phyloP scores from a whole-genome alignment of 164 flowering plant genomes.

The Stephania cephalantha region DNA sequence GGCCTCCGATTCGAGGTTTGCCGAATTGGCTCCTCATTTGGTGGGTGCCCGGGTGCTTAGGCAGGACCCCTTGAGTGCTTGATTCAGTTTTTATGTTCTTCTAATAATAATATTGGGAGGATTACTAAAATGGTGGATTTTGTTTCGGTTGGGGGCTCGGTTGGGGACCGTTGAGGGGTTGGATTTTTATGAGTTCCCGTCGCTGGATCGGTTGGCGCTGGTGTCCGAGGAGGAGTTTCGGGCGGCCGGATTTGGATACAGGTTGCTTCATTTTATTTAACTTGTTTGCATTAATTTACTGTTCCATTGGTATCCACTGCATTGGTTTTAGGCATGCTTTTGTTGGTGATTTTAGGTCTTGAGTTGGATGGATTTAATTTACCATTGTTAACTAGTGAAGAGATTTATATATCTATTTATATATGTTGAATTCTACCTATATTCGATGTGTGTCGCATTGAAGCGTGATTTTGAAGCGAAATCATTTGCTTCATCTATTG shows the following conservation, averaged over 20 bases:
- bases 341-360: background rate
- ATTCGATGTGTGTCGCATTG: no score
- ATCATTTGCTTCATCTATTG: no score
- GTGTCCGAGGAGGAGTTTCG: slow-evolving; percentile 71
- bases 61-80: slow-evolving; percentile 89
- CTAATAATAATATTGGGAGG: slow-evolving; percentile 81
- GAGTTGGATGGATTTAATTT: background rate
- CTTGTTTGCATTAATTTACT: slow-evolving; percentile 5
- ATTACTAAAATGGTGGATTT: slow-evolving; percentile 83
- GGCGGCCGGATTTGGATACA: slow-evolving; percentile 91
- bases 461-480: no score
- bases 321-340: background rate
- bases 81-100: slow-evolving; percentile 78
- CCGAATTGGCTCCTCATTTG: slow-evolving; percentile 50
- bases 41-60: slow-evolving; percentile 83
- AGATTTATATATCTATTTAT: no score
- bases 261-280: slow-evolving; percentile 28
- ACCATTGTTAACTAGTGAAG: background rate
- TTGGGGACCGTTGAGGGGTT: slow-evolving; percentile 67
- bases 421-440: no score
- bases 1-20: slow-evolving; percentile 56
- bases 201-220: slow-evolving; percentile 49
- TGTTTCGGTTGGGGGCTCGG: slow-evolving; percentile 53
- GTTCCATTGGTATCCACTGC: background rate
- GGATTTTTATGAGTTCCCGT: slow-evolving; percentile 69